Percentiles rank a stretch among this genome's conserved stretches.
These are phyloP conservation scores for Paratinospora sagittata DNA, from an alignment of 164 flowering plant genomes.

Conservation along the genomic window DNA sequence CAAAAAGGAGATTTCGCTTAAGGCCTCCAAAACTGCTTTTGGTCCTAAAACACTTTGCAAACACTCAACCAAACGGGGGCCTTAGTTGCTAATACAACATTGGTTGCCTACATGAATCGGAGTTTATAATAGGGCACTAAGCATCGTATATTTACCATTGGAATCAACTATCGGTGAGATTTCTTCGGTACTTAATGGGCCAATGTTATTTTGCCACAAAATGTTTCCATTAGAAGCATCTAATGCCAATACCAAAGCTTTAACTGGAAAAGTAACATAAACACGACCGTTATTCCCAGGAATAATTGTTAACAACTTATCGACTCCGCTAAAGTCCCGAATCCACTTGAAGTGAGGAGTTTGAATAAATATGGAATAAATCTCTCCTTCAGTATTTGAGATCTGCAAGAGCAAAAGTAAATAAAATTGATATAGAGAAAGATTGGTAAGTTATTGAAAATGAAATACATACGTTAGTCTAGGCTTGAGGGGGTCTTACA, in stretches of 20 bases:
- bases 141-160: conserved; percentile 47
- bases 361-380: conserved; percentile 56
- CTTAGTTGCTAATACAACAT: background rate
- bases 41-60: too few relatives aligned
- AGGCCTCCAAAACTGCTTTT: too few relatives aligned
- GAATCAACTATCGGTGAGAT: conserved; percentile 64
- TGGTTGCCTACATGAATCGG: background rate
- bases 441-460: too few relatives aligned
- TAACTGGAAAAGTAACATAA: conserved; percentile 54
- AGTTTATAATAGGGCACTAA: background rate
- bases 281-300: conserved; percentile 79
- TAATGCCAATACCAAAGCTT: conserved; percentile 52
- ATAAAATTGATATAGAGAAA: background rate
- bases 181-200: conserved; percentile 55
- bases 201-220: conserved; percentile 61
- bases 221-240: conserved; percentile 60
- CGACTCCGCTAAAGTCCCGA: conserved; percentile 64
- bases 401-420: conserved; percentile 43
- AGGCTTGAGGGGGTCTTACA: conserved; percentile 40
- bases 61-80: too few relatives aligned
- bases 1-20: too few relatives aligned
- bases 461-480: background rate
- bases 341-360: conserved; percentile 77
- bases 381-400: conserved; percentile 65
- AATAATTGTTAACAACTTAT: conserved; percentile 38